Evolutionary conservation across 176 grass and related monocot genomes (phyloP), one percentile per base, ranked within the genome.

Genomic region (Aegilops umbellulata): DNA sequence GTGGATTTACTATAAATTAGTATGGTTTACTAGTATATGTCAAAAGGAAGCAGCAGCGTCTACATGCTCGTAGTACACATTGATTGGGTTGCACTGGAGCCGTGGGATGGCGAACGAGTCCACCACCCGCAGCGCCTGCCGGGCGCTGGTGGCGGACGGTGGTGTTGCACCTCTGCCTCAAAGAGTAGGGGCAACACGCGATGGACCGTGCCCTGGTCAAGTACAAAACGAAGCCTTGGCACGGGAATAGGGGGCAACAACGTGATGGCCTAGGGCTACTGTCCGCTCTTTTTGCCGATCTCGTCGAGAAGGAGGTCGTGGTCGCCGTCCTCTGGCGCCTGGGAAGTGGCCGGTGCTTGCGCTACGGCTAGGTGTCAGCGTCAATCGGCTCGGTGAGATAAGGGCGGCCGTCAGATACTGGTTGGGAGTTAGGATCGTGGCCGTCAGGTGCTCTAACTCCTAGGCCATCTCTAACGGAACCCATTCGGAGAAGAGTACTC

Each of bases 21-120:
- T n/a, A n/a, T n/a, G n/a, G n/a, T n/a, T n/a, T n/a, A n/a, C n/a
- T n/a, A n/a, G n/a, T n/a, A n/a, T n/a, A n/a, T n/a, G n/a, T n/a
- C n/a, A n/a, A n/a, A n/a, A n/a, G n/a, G n/a, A n/a, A n/a, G n/a
- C n/a, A n/a, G 24, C 19, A 6, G 57, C 39, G 22, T 74, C 32
- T n/a, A 85, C 88, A 64, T 94, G 94, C 95, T 97, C 92, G 15
- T 97, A 94, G 79, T 94, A 97, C 10, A 90, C 85, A 8, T 91
- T 94, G 60, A 97, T 97, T 65, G 92, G 74, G 34, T 97, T 92
- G 39, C 88, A 94, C 49, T 69, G 86, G 60, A 97, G 94, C 80
- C 88, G 89, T 22, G 92, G 89, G 29, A 94, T 82, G 9, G 89
- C 25, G 68, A 97, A 97, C 5, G 92, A 87, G 61, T 94, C 95